Conservation (phyloP, 805 yeast species). For the Candida suzukii region DNA sequence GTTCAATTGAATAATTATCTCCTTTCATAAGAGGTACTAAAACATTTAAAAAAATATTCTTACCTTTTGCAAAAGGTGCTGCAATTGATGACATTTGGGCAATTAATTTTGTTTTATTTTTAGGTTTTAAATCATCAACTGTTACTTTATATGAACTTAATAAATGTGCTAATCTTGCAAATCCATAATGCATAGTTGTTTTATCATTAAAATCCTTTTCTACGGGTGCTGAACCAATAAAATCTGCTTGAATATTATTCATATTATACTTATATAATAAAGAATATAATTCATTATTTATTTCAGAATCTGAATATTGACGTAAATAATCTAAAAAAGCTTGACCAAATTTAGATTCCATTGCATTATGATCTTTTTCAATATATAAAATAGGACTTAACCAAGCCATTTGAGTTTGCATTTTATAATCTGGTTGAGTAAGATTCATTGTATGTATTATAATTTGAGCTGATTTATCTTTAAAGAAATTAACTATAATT, state of each 20-base stretch:
- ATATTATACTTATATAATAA: slow-evolving; percentile 35
- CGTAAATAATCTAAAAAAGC: slow-evolving; percentile 38
- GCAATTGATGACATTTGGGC: slow-evolving; percentile 46
- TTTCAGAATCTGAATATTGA: slow-evolving; percentile 29
- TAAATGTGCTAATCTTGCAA: slow-evolving; percentile 37
- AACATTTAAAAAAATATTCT: slow-evolving; percentile 40
- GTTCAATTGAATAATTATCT: slow-evolving; percentile 22
- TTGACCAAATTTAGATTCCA: slow-evolving; percentile 39
- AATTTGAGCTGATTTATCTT: slow-evolving; percentile 38
- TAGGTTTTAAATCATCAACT: neutral
- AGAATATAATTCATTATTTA: slow-evolving; percentile 21
- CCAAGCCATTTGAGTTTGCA: slow-evolving; percentile 66
- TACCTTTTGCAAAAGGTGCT: slow-evolving; percentile 30
- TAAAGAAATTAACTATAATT: slow-evolving; percentile 52
- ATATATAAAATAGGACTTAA: slow-evolving; percentile 36
- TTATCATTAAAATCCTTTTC: slow-evolving; percentile 12
- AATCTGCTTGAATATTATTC: slow-evolving; percentile 38
- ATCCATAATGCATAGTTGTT: slow-evolving; percentile 32
- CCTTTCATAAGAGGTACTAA: slow-evolving; percentile 38
- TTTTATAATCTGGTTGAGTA: slow-evolving; percentile 43
- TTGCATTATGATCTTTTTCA: slow-evolving; percentile 6
- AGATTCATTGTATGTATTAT: slow-evolving; percentile 56
- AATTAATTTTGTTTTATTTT: slow-evolving; percentile 24
- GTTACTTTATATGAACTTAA: slow-evolving; percentile 27
- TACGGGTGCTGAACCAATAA: slow-evolving; percentile 53